Percentiles rank a stretch among this genome's conserved stretches.
phyloP scores from a whole-genome alignment of 2,329 filamentous ascomycete species.

The Aspergillus ustus region DNA sequence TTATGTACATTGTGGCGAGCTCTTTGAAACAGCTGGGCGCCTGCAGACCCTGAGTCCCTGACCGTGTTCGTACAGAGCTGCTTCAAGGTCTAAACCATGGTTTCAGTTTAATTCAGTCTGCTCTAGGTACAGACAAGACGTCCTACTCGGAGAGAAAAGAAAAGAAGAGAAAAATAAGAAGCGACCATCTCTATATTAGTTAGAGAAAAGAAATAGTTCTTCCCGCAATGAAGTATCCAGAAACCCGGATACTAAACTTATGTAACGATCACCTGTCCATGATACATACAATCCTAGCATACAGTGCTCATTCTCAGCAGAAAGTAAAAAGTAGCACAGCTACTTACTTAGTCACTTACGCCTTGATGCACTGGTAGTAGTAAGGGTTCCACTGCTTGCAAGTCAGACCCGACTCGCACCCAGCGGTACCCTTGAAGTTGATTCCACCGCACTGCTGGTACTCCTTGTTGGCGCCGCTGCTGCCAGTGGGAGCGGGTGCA shows the following conservation, averaged over 20 bases:
- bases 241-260: neutral
- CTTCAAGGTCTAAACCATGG: too few species aligned
- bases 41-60: neutral
- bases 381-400: slow-evolving; percentile 30
- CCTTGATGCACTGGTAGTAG: slow-evolving; percentile 27
- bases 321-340: neutral
- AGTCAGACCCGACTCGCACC: slow-evolving; percentile 22
- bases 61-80: neutral
- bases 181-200: neutral
- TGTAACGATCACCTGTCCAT: neutral
- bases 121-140: too few species aligned
- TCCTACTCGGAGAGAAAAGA: neutral
- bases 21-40: too few species aligned
- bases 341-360: neutral
- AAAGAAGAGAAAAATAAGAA: neutral
- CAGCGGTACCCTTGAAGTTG: slow-evolving; percentile 18
- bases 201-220: neutral
- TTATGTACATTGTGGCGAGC: too few species aligned
- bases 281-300: neutral
- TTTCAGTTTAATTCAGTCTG: too few species aligned
- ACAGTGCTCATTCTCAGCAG: neutral
- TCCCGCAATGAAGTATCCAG: neutral
- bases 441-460: slow-evolving; percentile 27
- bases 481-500: neutral
- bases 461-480: slow-evolving; percentile 16